Base-by-base conservation (phyloP, 192 early-diverging fungal species). In the Podila verticillata region DNA sequence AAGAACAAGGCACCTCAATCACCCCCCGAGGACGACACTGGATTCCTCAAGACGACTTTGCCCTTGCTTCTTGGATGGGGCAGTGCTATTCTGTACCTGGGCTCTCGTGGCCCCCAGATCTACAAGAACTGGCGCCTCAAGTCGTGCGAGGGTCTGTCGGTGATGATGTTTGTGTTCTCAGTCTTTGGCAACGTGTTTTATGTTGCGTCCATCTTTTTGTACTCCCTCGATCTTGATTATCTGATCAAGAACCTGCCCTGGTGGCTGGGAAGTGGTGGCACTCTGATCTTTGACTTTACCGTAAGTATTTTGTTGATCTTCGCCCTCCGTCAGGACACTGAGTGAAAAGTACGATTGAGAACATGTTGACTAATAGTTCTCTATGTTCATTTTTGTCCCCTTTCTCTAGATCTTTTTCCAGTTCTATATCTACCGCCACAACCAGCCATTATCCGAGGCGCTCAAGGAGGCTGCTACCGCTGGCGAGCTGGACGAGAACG, bases 161-260 rank as follows among this genome's bases (percentile, higher is more conserved):
- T 93, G 5, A 87, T 84, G 51, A 95, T 96, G 94, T 96, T 96
- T 84, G 67, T 89, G n/a, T 94, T 93, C 82, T 89, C 89, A 24
- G 90, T 94, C 34, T 61, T 95, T 66, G 95, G 95, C 15, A 96
- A 96, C 74, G 63, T 90, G 15, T 77, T 89, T 8, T 92, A 81
- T 63, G 83, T 81, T 7, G 69, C 92, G 73, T 94, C 94, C n/a
- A 92, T 96, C 49, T 82, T 96, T 81, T 85, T 94, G 31, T 86
- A 89, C 57, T 95, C 94, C 35, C 74, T 90, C 34, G 90, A 93
- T 34, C 81, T 83, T 2, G 78, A 86, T 19, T 92, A 89, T 49
- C 68, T 96, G 20, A 82, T 91, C 13, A 86, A 88, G 35, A 95
- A 96, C 65, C 65, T 92, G 30, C 83, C 91, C 19, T 96, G 95